Evolutionary conservation across 495 filamentous ascomycete species (phyloP), one percentile per base, ranked within the genome.

Genomic region (Jackrogersella minutella): DNA sequence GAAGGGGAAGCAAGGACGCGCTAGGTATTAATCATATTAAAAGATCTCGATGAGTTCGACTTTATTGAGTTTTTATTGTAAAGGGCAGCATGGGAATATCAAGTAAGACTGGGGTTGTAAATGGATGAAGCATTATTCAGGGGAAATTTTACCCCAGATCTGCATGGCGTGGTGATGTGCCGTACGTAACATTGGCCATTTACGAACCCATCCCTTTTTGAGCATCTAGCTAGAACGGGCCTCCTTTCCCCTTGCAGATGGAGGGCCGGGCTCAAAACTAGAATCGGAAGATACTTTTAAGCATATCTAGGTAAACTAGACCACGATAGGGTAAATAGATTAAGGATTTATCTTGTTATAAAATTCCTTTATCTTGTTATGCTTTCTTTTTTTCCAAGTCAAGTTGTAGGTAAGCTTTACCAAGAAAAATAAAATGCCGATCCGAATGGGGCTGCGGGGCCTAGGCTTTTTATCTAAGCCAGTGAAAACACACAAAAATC

Each of bases 141-240:
- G 57, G 49, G 31, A 10, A 47, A 41, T 36, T 59, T 53, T 68
- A 68, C 64, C 64, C 64, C 64, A 53, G 64, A 68, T 68, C 58
- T 62, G 41, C 49, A 55, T 11, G 28, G 41, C 26, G 61, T 28
- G 44, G 55, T 44, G 55, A 59, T 28, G 28, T 58, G 54, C 52
- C 40, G 51, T n/a, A n/a, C n/a, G n/a, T n/a, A n/a, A n/a, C n/a
- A n/a, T n/a, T n/a, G n/a, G n/a, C n/a, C n/a, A n/a, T n/a, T n/a
- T n/a, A n/a, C n/a, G n/a, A n/a, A n/a, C n/a, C n/a, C n/a, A n/a
- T n/a, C n/a, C n/a, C n/a, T n/a, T n/a, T n/a, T n/a, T n/a, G n/a
- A n/a, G n/a, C n/a, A n/a, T n/a, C n/a, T 4, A 31, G 44, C 44
- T 49, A 16, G 10, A 30, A 10, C 26, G 11, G 26, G 24, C 22